Evolutionary conservation across 805 yeast species (phyloP).

Genomic region (Wickerhamiella shivajii): DNA sequence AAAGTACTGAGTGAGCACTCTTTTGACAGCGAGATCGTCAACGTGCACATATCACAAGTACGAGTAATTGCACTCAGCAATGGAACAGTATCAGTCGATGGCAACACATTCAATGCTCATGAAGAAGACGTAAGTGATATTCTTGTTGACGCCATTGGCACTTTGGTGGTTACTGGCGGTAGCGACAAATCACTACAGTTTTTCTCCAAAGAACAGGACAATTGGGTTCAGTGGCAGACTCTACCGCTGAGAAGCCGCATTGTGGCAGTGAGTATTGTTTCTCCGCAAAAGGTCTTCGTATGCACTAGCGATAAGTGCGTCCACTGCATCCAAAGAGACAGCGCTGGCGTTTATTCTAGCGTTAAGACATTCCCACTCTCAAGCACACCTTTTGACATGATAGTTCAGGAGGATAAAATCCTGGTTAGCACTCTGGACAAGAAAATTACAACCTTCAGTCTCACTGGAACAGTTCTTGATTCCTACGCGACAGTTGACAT

Average conservation of each 20-base stretch:
- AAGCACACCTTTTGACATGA: no score
- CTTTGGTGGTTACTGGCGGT: slow-evolving; percentile 8
- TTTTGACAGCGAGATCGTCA: background rate
- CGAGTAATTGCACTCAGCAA: background rate
- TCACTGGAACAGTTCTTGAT: slow-evolving; percentile 5
- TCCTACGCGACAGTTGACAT: slow-evolving; percentile 13
- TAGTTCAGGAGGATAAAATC: slow-evolving; percentile 4
- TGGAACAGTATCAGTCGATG: slow-evolving; percentile 8
- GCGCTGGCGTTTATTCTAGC: no score
- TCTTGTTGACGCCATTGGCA: slow-evolving; percentile 3
- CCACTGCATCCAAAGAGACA: no score
- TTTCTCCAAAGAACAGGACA: slow-evolving; percentile 7
- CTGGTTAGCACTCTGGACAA: slow-evolving; percentile 15
- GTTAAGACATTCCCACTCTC: no score
- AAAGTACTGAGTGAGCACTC: no score
- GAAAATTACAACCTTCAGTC: slow-evolving; percentile 10
- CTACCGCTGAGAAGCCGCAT: slow-evolving; percentile 34
- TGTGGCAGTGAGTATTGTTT: slow-evolving; percentile 36
- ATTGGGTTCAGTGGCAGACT: slow-evolving; percentile 46
- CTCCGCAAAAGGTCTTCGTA: slow-evolving; percentile 25
- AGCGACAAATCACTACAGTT: slow-evolving; percentile 18
- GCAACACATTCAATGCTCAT: slow-evolving; percentile 12
- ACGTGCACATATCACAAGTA: background rate
- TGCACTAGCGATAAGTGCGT: slow-evolving; percentile 46
- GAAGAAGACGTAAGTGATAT: slow-evolving; percentile 16